Conservation (phyloP, 371 early-diverging fungal genomes). For the Gilbertella persicaria region DNA sequence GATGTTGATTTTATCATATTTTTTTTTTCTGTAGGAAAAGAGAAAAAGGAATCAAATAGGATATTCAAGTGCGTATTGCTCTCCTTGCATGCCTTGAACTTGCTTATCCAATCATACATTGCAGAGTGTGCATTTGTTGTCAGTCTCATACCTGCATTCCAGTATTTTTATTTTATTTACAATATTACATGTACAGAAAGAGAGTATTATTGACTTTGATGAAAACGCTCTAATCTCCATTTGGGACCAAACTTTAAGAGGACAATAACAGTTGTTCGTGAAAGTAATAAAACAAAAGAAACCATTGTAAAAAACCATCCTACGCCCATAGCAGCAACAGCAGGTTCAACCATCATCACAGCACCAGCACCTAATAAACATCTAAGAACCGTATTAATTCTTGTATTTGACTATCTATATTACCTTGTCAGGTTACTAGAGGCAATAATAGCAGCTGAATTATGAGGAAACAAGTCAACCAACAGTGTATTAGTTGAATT, state of each 20-base stretch:
- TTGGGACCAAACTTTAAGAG: conserved; percentile 32
- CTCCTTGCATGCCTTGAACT: no score
- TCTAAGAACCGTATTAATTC: not conserved
- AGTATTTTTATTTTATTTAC: not conserved
- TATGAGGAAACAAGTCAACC: conserved; percentile 43
- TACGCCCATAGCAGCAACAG: conserved; percentile 24
- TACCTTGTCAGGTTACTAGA: conserved; percentile 33
- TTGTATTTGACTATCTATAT: not conserved
- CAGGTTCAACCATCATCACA: conserved; percentile 32
- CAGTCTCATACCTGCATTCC: not conserved
- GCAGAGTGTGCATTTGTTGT: no score
- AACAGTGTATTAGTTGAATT: conserved; percentile 41
- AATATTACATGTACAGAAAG: not conserved
- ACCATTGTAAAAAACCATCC: conserved; percentile 43
- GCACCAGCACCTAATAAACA: conserved; percentile 40
- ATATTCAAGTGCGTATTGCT: no score
- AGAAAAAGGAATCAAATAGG: not conserved
- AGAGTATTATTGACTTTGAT: not conserved
- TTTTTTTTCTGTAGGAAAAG: not conserved
- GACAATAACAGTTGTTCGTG: conserved; percentile 26
- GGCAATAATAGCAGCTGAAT: conserved; percentile 44
- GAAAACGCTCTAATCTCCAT: conserved; percentile 31
- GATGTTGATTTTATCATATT: not conserved
- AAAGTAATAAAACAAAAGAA: conserved; percentile 30
- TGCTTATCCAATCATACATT: no score